phyloP scores from a whole-genome alignment of 1,139 yeast genomes.

The Dujonia santamariae region DNA sequence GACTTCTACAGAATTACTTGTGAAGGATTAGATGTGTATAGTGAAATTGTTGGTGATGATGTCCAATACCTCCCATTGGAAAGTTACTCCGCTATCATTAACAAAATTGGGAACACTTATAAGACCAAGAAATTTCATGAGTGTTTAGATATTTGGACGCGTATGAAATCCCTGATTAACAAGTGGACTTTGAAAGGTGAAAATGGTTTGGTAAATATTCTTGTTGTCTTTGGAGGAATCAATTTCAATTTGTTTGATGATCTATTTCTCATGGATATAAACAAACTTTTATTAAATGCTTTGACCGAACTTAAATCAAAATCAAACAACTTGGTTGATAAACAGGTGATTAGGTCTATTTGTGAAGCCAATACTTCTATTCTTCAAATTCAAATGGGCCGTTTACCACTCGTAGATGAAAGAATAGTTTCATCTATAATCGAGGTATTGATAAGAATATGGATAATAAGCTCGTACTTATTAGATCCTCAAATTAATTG shows the following conservation, averaged over 20 bases:
- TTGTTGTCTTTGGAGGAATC: background rate
- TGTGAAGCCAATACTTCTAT: constrained; percentile 7
- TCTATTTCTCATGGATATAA: constrained; percentile 1
- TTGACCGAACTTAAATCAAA: background rate
- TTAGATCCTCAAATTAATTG: constrained; percentile 24
- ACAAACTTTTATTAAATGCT: background rate
- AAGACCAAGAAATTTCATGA: constrained; percentile 3
- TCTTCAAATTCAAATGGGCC: constrained; percentile 33
- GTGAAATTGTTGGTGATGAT: constrained; percentile 18
- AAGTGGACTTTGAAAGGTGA: constrained; percentile 1
- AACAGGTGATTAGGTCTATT: too few species aligned
- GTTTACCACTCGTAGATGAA: constrained; percentile 33
- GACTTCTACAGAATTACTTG: constrained; percentile 24
- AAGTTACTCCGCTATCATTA: constrained; percentile 16
- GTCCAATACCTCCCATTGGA: constrained; percentile 18
- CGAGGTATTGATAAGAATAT: constrained; percentile 25
- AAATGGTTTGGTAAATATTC: background rate
- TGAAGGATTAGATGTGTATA: constrained; percentile 20
- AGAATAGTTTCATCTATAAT: constrained; percentile 19
- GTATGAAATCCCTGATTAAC: constrained; percentile 1
- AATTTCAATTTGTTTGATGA: constrained; percentile 1
- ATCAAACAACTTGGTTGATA: too few species aligned
- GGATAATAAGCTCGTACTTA: constrained; percentile 19
- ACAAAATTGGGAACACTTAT: constrained; percentile 2
- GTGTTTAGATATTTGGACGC: constrained; percentile 5